A percentile compares a stretch with the other conserved stretches of the same genome.
phyloP scores from a whole-genome alignment of 2,329 filamentous ascomycete species.

The Stachybotrys chartarum region DNA sequence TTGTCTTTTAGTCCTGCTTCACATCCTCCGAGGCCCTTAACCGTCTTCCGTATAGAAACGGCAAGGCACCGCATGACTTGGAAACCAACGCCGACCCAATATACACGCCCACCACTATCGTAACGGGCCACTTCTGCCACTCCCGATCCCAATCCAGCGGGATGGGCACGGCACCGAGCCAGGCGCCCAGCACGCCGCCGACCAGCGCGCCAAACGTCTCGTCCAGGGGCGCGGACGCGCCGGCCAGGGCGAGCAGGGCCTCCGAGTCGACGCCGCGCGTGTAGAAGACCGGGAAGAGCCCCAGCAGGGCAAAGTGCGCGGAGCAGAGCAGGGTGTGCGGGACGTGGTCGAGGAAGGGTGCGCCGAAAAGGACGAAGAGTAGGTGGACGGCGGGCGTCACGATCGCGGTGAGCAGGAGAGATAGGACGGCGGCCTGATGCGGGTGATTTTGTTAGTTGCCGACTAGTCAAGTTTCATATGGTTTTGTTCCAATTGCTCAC shows the following conservation, averaged over 20 bases:
- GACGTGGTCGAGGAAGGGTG: slow-evolving; percentile 76
- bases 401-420: slow-evolving; percentile 56
- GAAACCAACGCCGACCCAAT: slow-evolving; percentile 69
- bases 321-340: slow-evolving; percentile 73
- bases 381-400: slow-evolving; percentile 57
- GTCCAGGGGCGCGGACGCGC: slow-evolving; percentile 66
- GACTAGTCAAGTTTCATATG: neutral
- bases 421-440: slow-evolving; percentile 35
- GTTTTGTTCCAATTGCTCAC: slow-evolving; percentile 25
- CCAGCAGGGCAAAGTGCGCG: slow-evolving; percentile 73
- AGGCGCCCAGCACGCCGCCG: slow-evolving; percentile 75
- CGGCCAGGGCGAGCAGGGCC: slow-evolving; percentile 64
- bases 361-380: slow-evolving; percentile 80
- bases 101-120: slow-evolving; percentile 78
- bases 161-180: slow-evolving; percentile 91
- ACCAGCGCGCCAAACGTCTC: slow-evolving; percentile 75
- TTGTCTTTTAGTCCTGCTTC: slow-evolving; percentile 19
- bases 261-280: slow-evolving; percentile 68
- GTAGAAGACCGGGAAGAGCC: slow-evolving; percentile 75
- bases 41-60: slow-evolving; percentile 34
- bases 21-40: slow-evolving; percentile 16
- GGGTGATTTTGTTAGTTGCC: too few species aligned
- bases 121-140: slow-evolving; percentile 97
- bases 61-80: slow-evolving; percentile 44
- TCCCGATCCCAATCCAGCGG: slow-evolving; percentile 98